phyloP scores from a whole-genome alignment of 2,329 filamentous ascomycete species.

The Aureobasidium sp. region DNA sequence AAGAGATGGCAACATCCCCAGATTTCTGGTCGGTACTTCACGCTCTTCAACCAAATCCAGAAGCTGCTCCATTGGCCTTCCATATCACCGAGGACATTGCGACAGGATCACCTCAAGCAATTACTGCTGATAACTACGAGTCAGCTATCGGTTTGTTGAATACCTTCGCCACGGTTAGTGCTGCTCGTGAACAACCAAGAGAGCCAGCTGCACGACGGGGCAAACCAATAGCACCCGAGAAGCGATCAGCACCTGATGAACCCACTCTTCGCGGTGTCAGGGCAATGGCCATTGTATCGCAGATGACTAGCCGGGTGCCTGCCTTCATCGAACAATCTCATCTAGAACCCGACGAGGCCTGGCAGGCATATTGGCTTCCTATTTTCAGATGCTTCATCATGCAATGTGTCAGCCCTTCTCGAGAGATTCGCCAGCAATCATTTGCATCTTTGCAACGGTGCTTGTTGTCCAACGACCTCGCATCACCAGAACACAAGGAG shows the following conservation, averaged over 20 bases:
- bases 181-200: constrained; percentile 58
- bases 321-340: constrained; percentile 87
- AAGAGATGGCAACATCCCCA: constrained; percentile 89
- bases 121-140: constrained; percentile 94
- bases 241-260: constrained; percentile 36
- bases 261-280: constrained; percentile 71
- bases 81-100: constrained; percentile 75
- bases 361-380: constrained; percentile 96
- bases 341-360: constrained; percentile 64
- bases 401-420: constrained; percentile 90
- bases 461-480: constrained; percentile 74
- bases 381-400: constrained; percentile 81
- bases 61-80: constrained; percentile 71
- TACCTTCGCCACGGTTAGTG: constrained; percentile 77
- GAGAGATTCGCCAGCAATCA: constrained; percentile 82
- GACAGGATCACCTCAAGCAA: constrained; percentile 61
- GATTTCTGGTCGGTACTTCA: constrained; percentile 94
- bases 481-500: constrained; percentile 66
- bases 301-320: constrained; percentile 72
- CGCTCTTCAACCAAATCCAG: constrained; percentile 55
- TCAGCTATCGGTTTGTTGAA: constrained; percentile 75
- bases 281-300: constrained; percentile 72
- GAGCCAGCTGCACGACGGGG: constrained; percentile 17
- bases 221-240: constrained; percentile 45
- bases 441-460: constrained; percentile 79